These are phyloP conservation scores for Colletotrichum limetticola DNA, from an alignment of 2,329 filamentous ascomycete species.

Conservation along the genomic window DNA sequence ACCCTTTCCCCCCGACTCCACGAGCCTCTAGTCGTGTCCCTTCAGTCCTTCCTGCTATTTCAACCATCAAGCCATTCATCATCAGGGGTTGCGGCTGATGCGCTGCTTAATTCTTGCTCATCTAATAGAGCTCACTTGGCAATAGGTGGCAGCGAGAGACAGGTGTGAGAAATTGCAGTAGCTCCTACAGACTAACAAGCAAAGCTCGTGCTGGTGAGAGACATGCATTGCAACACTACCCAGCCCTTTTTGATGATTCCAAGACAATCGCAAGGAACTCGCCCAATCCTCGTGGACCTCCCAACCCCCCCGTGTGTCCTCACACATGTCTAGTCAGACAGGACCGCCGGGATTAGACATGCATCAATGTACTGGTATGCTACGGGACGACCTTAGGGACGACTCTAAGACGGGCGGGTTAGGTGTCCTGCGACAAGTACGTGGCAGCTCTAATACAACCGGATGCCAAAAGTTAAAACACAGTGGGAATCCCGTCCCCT, in stretches of 20 bases:
- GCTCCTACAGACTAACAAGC: no score
- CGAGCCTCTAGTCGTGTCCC: background rate
- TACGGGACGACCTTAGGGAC: background rate
- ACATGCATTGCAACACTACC: constrained; percentile 5
- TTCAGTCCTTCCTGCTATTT: constrained; percentile 10
- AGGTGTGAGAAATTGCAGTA: background rate
- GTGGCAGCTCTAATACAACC: background rate
- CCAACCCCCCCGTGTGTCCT: background rate
- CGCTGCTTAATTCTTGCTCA: background rate
- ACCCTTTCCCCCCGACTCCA: background rate
- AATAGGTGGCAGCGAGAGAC: background rate
- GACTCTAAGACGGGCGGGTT: background rate
- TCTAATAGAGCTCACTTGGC: no score
- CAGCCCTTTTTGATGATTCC: background rate
- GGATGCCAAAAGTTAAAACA: constrained; percentile 1
- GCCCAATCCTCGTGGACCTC: constrained; percentile 1
- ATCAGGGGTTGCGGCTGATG: background rate
- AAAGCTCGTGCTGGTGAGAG: constrained; percentile 1
- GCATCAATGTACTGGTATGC: background rate
- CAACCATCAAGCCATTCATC: constrained; percentile 7
- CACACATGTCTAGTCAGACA: constrained; percentile 9
- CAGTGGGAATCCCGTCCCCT: background rate
- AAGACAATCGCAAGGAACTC: constrained; percentile 4
- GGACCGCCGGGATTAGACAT: background rate
- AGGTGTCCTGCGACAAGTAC: constrained; percentile 8